A percentile compares a stretch with the other conserved stretches of the same genome.
Evolutionary conservation across 2,329 filamentous ascomycete species (phyloP).

Genomic region (Pseudocercospora pini-densiflorae): DNA sequence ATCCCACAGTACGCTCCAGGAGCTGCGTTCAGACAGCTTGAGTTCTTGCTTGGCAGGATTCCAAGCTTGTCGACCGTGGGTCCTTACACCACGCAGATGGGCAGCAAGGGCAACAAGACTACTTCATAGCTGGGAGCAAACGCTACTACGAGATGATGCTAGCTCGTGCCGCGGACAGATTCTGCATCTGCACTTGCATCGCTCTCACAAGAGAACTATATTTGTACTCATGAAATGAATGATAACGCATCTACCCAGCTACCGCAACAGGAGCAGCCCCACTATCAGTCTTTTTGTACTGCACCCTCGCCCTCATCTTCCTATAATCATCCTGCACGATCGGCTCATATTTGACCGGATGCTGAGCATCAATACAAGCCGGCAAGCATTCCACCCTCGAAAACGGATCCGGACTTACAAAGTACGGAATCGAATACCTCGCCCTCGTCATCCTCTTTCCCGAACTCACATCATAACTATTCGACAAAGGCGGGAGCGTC

Average conservation of each 20-base stretch:
- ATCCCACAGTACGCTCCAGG: conserved; percentile 47
- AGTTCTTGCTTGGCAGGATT: conserved; percentile 49
- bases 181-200: too few relatives aligned
- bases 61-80: conserved; percentile 1
- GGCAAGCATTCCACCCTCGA: conserved; percentile 39
- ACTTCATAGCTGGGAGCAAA: too few relatives aligned
- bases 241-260: too few relatives aligned
- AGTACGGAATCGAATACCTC: conserved; percentile 49
- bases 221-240: too few relatives aligned
- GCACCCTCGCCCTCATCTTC: conserved; percentile 37
- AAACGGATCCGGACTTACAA: conserved; percentile 44
- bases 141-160: too few relatives aligned
- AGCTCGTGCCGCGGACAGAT: too few relatives aligned
- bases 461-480: conserved; percentile 22
- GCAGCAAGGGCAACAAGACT: not conserved
- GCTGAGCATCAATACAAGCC: conserved; percentile 35
- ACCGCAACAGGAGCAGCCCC: not conserved
- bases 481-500: conserved; percentile 36
- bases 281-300: conserved; percentile 17
- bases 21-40: conserved; percentile 47
- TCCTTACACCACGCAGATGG: not conserved
- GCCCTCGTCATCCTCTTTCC: conserved; percentile 44
- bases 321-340: conserved; percentile 46
- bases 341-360: conserved; percentile 46
- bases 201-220: too few relatives aligned